These are phyloP conservation scores for Steccherinum ochraceum DNA, from an alignment of 768 basidiomycete genomes.

Conservation along the genomic window DNA sequence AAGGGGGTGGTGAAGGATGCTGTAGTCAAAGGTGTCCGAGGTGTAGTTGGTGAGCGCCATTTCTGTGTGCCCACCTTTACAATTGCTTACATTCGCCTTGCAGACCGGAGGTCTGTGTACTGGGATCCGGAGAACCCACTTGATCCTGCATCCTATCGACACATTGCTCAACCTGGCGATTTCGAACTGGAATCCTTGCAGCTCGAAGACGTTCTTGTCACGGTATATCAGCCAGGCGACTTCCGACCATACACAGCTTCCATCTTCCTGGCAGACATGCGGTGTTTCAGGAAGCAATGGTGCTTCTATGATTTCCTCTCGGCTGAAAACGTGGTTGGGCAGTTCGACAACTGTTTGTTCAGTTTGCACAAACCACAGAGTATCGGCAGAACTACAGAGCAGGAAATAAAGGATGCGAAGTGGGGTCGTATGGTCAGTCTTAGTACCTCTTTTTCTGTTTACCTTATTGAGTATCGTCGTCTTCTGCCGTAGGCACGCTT, in stretches of 20 bases:
- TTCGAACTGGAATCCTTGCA: conserved; percentile 88
- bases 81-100: not conserved
- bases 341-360: conserved; percentile 96
- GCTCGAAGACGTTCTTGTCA: conserved; percentile 89
- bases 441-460: conserved; percentile 15
- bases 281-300: conserved; percentile 85
- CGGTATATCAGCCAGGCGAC: conserved; percentile 87
- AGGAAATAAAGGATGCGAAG: conserved; percentile 73
- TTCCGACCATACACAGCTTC: conserved; percentile 91
- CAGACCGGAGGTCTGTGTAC: conserved; percentile 81
- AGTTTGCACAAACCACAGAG: conserved; percentile 95
- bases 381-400: conserved; percentile 84
- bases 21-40: conserved; percentile 89
- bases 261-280: conserved; percentile 89
- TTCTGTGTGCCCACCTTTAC: not conserved
- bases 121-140: conserved; percentile 83
- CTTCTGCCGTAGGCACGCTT: conserved; percentile 75
- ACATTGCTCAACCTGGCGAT: conserved; percentile 67
- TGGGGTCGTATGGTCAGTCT: conserved; percentile 79
- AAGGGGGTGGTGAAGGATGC: conserved; percentile 91
- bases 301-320: conserved; percentile 87
- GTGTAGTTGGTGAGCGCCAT: conserved; percentile 65
- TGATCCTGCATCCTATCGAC: conserved; percentile 78
- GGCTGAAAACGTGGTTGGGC: conserved; percentile 94
- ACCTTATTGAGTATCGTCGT: conserved; percentile 6